Base-by-base conservation (phyloP, 164 flowering plant species). In the Magnolia changhungtana region DNA sequence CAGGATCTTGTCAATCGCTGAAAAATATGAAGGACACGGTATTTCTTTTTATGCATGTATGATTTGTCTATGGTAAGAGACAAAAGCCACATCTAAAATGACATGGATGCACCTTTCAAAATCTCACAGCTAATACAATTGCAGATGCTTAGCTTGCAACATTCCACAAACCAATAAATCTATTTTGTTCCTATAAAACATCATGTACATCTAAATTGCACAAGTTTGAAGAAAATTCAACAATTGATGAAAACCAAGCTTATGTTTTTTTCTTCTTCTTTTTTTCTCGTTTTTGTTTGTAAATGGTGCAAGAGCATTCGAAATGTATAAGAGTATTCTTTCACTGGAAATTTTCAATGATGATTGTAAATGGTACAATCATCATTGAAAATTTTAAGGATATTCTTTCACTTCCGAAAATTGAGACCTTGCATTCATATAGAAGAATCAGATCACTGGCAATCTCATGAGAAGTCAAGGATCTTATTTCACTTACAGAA, bases 141-240 rank as follows among this genome's bases (percentile, higher is more conserved):
- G 61, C 67, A 64, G 67, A 64, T 9, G 23, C 67, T n/a, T 8
- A 64, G 67, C 67, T 59, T n/a, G 67, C 67, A 64, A 64, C 67
- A 64, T 21, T 55, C 7, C 24, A 64, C 67, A 55, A 55, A 55
- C 13, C 16, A 55, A 16, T 11, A 55, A 55, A 55, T 55, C 18
- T 55, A 37, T 55, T 11, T 55, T 11, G 18, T 11, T 16, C 61
- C 14, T 55, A 55, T 11, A 16, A 55, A 55, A 11, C 4, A 55
- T 55, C 61, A 3, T 11, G 61, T 16, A 11, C 61, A 55, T 55
- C 4, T 37, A 37, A 37, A 4, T 37, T 37, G 45, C 45, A 37
- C 45, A 3, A 37, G 45, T 37, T 37, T 3, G 45, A 37, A 37
- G 45, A 55, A 55, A 55, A 55, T 11, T 55, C 18, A 55, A 55